Base-by-base conservation (phyloP, 163 green algal species). In the Trebouxia gelatinosa region DNA sequence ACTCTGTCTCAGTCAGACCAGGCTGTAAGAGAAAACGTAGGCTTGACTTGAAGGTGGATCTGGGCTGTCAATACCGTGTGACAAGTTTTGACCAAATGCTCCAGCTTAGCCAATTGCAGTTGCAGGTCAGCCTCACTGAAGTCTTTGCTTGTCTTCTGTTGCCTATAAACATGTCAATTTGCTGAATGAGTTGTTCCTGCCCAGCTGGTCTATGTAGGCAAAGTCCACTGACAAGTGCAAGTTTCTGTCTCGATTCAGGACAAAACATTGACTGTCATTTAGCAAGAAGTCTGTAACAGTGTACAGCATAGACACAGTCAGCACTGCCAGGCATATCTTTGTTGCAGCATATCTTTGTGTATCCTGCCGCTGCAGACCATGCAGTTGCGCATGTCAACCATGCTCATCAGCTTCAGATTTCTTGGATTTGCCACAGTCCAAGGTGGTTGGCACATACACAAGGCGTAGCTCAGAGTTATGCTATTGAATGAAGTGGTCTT, bases 11-110 rank as follows among this genome's bases (percentile, higher is more conserved):
- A 29, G 29, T 7, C 39, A 61, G 40, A 28, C 39, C 40, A 31
- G 68, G 68, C n/a, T 23, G 28, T 13, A 61, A 62, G 40, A 37
- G 68, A 28, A 76, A 62, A 38, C 68, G 46, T 39, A 39, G 43
- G 0, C 28, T 76, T n/a, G 68, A 76, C 29, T 43, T 76, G 29
- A 76, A 62, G 31, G 21, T 76, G 43, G 68, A 76, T 29, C 43
- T 76, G 39, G 31, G 35, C 64, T 34, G 21, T 29, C 6, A 9
- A 19, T 19, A 72, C 37, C 37, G 64, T 23, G 23, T 34, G n/a
- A 37, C 6, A 26, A 35, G 64, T 3, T 72, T 34, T 1, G 35
- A 72, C 3, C 19, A 50, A 16, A 13, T 72, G 35, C 5, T 72
- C 6, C 38, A 28, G 35, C 35, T 72, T 11, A 32, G n/a, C 21